Percentiles rank a stretch among this genome's conserved stretches.
phyloP scores from a whole-genome alignment of 768 basidiomycete species.

The Neoboletus brunneissimus region DNA sequence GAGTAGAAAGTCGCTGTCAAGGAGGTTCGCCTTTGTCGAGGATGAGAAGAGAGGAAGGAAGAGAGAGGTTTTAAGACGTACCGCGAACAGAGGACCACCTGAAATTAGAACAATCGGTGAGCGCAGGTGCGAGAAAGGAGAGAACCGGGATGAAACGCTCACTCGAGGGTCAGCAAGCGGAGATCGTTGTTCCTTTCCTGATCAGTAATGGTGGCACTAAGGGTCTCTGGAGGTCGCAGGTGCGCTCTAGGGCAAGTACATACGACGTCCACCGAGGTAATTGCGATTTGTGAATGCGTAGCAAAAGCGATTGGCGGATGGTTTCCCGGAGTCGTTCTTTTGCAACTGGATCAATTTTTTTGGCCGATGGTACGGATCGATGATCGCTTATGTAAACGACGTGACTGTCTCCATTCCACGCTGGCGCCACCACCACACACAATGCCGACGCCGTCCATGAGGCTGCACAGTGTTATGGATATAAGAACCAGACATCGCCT shows the following conservation, averaged over 20 bases:
- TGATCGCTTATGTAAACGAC: constrained; percentile 21
- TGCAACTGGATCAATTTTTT: constrained; percentile 14
- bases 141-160: constrained; percentile 32
- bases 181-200: constrained; percentile 76
- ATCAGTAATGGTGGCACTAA: constrained; percentile 64
- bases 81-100: constrained; percentile 84
- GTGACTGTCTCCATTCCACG: constrained; percentile 10
- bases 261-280: constrained; percentile 21
- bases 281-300: constrained; percentile 17
- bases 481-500: constrained; percentile 23
- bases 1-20: constrained; percentile 43
- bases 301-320: constrained; percentile 24
- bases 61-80: constrained; percentile 33
- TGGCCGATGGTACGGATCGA: constrained; percentile 12
- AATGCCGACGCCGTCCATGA: constrained; percentile 13
- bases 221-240: constrained; percentile 41
- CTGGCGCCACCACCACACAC: not conserved
- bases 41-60: constrained; percentile 14
- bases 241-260: constrained; percentile 17
- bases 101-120: constrained; percentile 14
- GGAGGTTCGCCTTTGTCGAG: constrained; percentile 69
- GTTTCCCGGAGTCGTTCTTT: not conserved
- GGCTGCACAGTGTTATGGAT: constrained; percentile 8
- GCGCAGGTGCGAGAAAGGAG: constrained; percentile 13
- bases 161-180: constrained; percentile 80